Evolutionary conservation across 1,284 basidiomycete genomes (phyloP).

Genomic region (Puccinia brachypodii): DNA sequence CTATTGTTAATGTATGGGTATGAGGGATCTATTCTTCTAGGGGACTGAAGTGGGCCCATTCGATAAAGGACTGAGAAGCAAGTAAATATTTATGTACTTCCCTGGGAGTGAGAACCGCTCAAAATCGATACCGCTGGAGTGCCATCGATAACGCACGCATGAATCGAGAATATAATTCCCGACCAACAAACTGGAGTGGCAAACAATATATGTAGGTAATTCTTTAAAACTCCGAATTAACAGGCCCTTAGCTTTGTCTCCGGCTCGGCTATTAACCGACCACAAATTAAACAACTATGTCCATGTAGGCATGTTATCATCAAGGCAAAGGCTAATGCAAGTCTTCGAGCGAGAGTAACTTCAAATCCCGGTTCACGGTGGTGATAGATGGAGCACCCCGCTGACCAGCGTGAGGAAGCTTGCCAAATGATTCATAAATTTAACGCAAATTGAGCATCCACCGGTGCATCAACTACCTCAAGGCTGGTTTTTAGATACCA

Average conservation of each 20-base stretch:
- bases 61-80: too few relatives aligned
- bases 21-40: not conserved
- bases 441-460: not conserved
- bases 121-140: too few relatives aligned
- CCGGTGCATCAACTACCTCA: not conserved
- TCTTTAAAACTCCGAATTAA: slow-evolving; percentile 25
- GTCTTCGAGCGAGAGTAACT: not conserved
- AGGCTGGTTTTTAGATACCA: not conserved
- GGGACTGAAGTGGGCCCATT: too few relatives aligned
- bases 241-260: not conserved
- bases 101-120: too few relatives aligned
- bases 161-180: too few relatives aligned
- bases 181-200: too few relatives aligned
- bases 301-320: too few relatives aligned
- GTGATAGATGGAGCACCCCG: not conserved
- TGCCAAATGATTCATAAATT: not conserved
- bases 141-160: too few relatives aligned
- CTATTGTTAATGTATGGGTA: slow-evolving; percentile 8
- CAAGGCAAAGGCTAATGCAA: not conserved
- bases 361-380: not conserved
- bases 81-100: too few relatives aligned
- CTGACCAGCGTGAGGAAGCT: not conserved
- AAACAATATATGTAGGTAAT: not conserved
- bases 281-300: too few relatives aligned
- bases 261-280: slow-evolving; percentile 18